Evolutionary conservation across 805 yeast genomes (phyloP), one percentile per base, ranked within the genome.

Genomic region (Millerago galiae): DNA sequence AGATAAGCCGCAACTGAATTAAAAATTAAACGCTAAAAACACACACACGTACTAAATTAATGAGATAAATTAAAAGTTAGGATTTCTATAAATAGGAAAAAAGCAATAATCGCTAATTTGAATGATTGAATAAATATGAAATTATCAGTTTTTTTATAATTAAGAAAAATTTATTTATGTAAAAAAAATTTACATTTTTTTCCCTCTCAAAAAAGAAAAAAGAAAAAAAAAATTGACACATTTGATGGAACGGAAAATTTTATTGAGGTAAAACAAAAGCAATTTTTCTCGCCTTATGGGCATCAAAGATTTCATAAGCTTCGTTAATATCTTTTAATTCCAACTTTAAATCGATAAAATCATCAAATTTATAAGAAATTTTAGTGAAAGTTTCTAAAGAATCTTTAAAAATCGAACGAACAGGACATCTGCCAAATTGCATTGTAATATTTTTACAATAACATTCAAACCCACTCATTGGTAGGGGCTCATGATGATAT

Each of bases 351-450:
- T 77, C 83, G 28, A 79, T 68, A 50, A 79, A 76, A n/a, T 57
- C 66, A n/a, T 55, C 65, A 47, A 78, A 75, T 43, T 71, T 67
- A 28, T 55, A 55, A 31, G 73, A 67, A 38, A 75, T 61, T 13
- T 53, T 48, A 40, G 67, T 69, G 54, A 79, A 76, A 0, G 73
- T 62, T 34, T 65, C 63, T 28, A 77, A 62, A 0, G 83, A 67
- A 34, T 77, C 81, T 10, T 61, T 67, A 52, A 74, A 79, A 31
- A 77, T 61, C 2, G 81, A 67, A 68, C 79, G 70, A 4, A 75
- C 75, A 32, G 81, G 83, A 56, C 84, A 79, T 52, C 84, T 59
- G 4, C 85, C 85, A 56, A 79, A 79, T 27, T 79, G 78, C 34
- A 78, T 51, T 10, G 74, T 72, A 43, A 77, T 61, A 47, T 77